Conservation (phyloP, 108 stramenopile species). For the Pseudonitzschia multiseries region DNA sequence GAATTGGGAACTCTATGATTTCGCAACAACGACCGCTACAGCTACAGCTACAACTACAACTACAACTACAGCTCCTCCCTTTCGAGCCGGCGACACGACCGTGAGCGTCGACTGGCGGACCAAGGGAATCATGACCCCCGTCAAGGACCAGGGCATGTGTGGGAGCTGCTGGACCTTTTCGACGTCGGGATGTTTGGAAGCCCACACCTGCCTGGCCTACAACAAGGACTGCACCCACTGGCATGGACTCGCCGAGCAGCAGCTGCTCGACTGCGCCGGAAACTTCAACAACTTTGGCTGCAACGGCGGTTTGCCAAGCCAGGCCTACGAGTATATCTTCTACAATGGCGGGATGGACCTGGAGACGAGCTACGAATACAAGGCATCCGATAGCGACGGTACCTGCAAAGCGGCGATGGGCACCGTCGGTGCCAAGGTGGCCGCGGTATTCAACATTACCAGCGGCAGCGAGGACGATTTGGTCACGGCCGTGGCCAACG, state of each 20-base stretch:
- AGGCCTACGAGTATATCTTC: constrained; percentile 53
- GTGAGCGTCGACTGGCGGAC: constrained; percentile 77
- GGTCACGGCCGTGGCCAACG: constrained; percentile 79
- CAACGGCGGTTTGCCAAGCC: constrained; percentile 55
- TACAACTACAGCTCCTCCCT: neutral
- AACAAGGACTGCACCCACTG: constrained; percentile 45
- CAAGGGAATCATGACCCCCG: constrained; percentile 58
- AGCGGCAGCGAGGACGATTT: constrained; percentile 67
- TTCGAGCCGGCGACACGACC: neutral
- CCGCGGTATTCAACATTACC: constrained; percentile 75
- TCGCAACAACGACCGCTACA: neutral
- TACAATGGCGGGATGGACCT: constrained; percentile 54
- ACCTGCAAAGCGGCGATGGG: constrained; percentile 3
- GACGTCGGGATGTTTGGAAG: constrained; percentile 70
- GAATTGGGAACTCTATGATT: no score
- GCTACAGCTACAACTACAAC: no score
- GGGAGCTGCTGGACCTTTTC: constrained; percentile 91
- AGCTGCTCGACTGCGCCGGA: constrained; percentile 59
- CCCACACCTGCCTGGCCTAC: constrained; percentile 56
- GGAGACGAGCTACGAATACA: constrained; percentile 43
- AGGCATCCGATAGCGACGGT: constrained; percentile 18
- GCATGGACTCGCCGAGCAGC: constrained; percentile 55
- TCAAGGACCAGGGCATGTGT: constrained; percentile 84
- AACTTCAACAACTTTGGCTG: constrained; percentile 59
- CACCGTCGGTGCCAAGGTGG: constrained; percentile 49